Evolutionary conservation across 352 stramenopile genomes (phyloP).

Genomic region (Halophytophthora polymorphica): DNA sequence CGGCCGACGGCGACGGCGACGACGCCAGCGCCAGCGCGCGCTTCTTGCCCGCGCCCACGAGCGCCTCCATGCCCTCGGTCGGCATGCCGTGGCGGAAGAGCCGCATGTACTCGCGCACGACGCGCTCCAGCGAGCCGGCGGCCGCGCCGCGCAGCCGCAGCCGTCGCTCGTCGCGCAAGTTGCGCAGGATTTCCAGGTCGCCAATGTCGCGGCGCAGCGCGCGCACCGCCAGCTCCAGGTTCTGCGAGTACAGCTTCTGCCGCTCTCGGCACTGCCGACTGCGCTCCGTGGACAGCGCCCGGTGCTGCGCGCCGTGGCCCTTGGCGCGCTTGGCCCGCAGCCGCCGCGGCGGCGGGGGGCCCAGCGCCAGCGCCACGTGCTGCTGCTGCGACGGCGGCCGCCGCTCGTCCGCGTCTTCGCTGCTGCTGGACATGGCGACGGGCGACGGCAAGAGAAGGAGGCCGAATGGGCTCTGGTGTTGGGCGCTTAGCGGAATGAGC

Average conservation of each 20-base stretch:
- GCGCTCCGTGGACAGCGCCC: conserved; percentile 48
- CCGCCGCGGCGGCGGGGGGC: background rate
- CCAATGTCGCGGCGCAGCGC: conserved; percentile 37
- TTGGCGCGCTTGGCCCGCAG: background rate
- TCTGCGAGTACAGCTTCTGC: conserved; percentile 44
- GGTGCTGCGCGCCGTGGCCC: conserved; percentile 3
- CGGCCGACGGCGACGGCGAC: conserved; percentile 19
- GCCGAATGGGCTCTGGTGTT: too few relatives aligned
- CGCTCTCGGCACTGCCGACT: conserved; percentile 48
- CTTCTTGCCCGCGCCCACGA: conserved; percentile 23
- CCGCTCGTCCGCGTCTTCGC: background rate
- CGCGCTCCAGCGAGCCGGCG: conserved; percentile 36
- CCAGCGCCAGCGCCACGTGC: background rate
- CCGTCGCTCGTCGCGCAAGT: conserved; percentile 37
- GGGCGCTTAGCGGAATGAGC: too few relatives aligned
- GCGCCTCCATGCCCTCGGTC: conserved; percentile 9
- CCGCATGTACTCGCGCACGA: conserved; percentile 47
- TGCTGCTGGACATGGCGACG: background rate
- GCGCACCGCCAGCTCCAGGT: conserved; percentile 34
- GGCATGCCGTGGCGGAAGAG: conserved; percentile 51
- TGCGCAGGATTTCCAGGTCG: conserved; percentile 41
- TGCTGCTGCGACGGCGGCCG: too few relatives aligned
- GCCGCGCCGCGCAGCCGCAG: conserved; percentile 26
- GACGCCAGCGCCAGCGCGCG: conserved; percentile 12
- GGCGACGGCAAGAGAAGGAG: too few relatives aligned